These are phyloP conservation scores for Aureobasidium sp. DNA, from an alignment of 2,329 filamentous ascomycete species.

Conservation along the genomic window DNA sequence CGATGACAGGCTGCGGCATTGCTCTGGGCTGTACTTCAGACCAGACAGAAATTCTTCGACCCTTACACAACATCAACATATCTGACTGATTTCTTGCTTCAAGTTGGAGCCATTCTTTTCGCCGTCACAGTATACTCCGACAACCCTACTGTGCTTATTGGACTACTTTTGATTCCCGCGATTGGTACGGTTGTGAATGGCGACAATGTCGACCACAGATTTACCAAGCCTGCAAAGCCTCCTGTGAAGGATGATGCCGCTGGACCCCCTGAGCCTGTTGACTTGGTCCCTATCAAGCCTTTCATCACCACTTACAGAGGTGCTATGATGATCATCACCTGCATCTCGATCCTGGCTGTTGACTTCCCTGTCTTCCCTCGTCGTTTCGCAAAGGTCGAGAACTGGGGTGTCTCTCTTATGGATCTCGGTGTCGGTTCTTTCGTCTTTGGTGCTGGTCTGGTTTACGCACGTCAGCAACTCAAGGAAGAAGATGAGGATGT, in stretches of 20 bases:
- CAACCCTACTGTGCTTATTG: constrained; percentile 62
- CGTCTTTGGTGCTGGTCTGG: constrained; percentile 85
- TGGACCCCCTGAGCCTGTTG: constrained; percentile 25
- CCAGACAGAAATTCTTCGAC: constrained; percentile 74
- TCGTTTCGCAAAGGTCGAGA: constrained; percentile 94
- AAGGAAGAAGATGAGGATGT: constrained; percentile 43
- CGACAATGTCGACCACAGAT: constrained; percentile 17
- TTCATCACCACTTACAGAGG: constrained; percentile 90
- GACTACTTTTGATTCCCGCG: constrained; percentile 66
- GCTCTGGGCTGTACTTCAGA: constrained; percentile 83
- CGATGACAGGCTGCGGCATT: constrained; percentile 62
- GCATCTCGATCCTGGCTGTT: constrained; percentile 87
- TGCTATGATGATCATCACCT: constrained; percentile 84
- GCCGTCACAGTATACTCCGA: constrained; percentile 78
- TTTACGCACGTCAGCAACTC: constrained; percentile 75
- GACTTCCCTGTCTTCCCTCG: constrained; percentile 91
- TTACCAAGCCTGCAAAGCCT: constrained; percentile 18
- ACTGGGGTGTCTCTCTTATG: constrained; percentile 99
- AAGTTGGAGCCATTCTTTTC: constrained; percentile 72
- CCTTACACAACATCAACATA: constrained; percentile 61
- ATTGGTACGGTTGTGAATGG: constrained; percentile 38
- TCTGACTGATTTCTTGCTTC: constrained; percentile 77
- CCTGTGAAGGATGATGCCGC: constrained; percentile 19
- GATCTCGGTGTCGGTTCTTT: constrained; percentile 96
- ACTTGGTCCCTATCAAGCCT: constrained; percentile 69